Evolutionary conservation across 129 eudicot genomes (phyloP), one percentile per base, ranked within the genome.

Genomic region (Erigeron canadensis): DNA sequence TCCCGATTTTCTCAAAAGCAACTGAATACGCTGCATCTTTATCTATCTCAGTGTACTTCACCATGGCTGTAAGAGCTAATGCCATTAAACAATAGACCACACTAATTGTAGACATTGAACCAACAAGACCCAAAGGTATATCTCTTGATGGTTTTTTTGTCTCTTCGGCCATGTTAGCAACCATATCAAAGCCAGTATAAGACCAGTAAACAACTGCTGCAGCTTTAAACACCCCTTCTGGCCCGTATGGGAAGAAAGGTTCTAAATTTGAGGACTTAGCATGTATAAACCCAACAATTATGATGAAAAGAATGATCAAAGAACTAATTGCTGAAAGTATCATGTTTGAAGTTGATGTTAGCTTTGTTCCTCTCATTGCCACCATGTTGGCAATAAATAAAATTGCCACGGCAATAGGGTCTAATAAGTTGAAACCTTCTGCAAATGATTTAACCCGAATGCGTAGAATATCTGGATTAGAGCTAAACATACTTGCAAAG

Each of bases 151-250:
- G 96, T 21, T 83, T 84, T 70, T 69, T 81, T 0, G 91, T 87
- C 58, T 91, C 97, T 61, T 91, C 97, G 0, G 97, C 97, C 97
- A 91, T 84, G 37, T 84, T 91, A 34, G 97, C 90, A 8, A 91
- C 92, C 86, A 82, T 86, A 40, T 91, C 97, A n/a, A 91, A 91
- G 1, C 97, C 97, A 3, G 93, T 86, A 50, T 91, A 91, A 0
- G 97, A 86, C 92, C 92, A 91, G 79, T 81, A 91, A 16, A 91
- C 92, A 8, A 91, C 88, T 0, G 97, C 97, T 8, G 97, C 88
- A 18, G 97, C 96, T 12, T 65, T 72, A 75, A 91, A 91, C 16
- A 86, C 81, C 6, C 97, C 97, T 34, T 75, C 81, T 0, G 91
- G 86, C 7, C 96, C 93, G 17, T 77, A 74, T 0, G 97, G 96